Evolutionary conservation across 495 filamentous ascomycete genomes (phyloP).

Genomic region (Penicillium malachiteum): DNA sequence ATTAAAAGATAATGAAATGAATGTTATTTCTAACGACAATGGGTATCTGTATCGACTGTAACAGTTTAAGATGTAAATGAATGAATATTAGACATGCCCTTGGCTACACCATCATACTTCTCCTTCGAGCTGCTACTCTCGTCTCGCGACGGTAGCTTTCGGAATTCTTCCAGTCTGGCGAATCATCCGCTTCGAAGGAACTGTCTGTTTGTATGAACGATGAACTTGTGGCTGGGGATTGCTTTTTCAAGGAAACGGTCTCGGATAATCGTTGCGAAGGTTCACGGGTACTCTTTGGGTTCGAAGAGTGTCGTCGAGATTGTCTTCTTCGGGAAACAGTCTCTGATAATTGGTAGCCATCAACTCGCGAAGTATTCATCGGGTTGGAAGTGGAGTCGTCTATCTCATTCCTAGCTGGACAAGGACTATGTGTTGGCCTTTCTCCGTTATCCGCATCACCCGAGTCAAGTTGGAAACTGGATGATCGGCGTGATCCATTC

Average conservation of each 20-base stretch:
- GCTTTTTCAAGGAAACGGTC: background rate
- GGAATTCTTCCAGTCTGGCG: background rate
- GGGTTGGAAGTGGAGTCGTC: background rate
- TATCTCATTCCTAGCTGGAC: background rate
- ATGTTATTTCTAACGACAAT: slow-evolving; percentile 2
- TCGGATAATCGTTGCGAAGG: background rate
- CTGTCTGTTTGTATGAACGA: slow-evolving; percentile 25
- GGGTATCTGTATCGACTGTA: slow-evolving; percentile 28
- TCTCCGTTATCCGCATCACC: slow-evolving; percentile 6
- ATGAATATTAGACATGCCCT: background rate
- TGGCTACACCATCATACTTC: slow-evolving; percentile 52
- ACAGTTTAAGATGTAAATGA: background rate
- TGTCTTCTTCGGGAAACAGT: slow-evolving; percentile 16
- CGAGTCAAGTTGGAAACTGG: slow-evolving; percentile 27
- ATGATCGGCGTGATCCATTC: slow-evolving; percentile 42
- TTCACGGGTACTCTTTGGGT: slow-evolving; percentile 20
- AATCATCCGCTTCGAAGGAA: slow-evolving; percentile 25
- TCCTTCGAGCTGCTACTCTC: slow-evolving; percentile 42
- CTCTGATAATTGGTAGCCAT: background rate
- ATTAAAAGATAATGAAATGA: slow-evolving; percentile 2
- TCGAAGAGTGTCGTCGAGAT: slow-evolving; percentile 42
- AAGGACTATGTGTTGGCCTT: background rate
- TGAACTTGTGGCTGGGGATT: background rate
- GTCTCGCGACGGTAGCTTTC: slow-evolving; percentile 24
- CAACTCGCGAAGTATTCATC: background rate